Evolutionary conservation across 805 yeast species (phyloP).

Genomic region (Hermanozyma aechmeae): DNA sequence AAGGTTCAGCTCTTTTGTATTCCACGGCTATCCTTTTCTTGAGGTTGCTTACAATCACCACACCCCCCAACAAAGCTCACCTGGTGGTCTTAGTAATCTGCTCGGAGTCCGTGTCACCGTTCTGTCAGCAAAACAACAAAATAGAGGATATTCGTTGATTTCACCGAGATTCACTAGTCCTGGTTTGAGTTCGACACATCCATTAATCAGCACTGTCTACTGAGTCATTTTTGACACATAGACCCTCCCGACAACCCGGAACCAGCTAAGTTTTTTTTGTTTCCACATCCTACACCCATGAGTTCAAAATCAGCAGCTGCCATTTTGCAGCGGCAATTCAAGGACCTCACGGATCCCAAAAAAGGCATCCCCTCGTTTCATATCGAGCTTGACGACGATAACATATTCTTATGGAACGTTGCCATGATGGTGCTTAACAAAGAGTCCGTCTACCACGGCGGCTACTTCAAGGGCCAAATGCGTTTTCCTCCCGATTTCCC

Average conservation of each 20-base stretch:
- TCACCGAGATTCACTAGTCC: neutral
- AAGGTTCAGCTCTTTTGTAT: too few species aligned
- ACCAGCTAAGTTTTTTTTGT: too few species aligned
- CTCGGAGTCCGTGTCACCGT: too few species aligned
- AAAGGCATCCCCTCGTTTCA: constrained; percentile 57
- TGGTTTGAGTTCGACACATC: neutral
- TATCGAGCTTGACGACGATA: constrained; percentile 51
- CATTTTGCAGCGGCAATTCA: constrained; percentile 82
- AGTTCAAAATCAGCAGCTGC: constrained; percentile 63
- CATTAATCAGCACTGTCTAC: neutral
- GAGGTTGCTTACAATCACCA: too few species aligned
- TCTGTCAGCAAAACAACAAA: too few species aligned
- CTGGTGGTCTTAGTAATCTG: too few species aligned
- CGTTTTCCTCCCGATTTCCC: constrained; percentile 89
- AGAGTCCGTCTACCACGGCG: constrained; percentile 89
- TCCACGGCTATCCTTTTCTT: too few species aligned
- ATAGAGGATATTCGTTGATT: too few species aligned
- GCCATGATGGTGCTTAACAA: constrained; percentile 88
- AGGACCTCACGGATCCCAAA: constrained; percentile 88
- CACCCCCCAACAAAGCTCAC: too few species aligned
- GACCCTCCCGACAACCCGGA: constrained; percentile 1
- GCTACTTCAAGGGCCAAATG: constrained; percentile 91
- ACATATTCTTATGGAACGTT: constrained; percentile 63
- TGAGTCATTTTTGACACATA: neutral
- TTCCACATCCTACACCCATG: constrained; percentile 13